Conservation (phyloP, 306 rosid genomes). For the Rosa rugosa region DNA sequence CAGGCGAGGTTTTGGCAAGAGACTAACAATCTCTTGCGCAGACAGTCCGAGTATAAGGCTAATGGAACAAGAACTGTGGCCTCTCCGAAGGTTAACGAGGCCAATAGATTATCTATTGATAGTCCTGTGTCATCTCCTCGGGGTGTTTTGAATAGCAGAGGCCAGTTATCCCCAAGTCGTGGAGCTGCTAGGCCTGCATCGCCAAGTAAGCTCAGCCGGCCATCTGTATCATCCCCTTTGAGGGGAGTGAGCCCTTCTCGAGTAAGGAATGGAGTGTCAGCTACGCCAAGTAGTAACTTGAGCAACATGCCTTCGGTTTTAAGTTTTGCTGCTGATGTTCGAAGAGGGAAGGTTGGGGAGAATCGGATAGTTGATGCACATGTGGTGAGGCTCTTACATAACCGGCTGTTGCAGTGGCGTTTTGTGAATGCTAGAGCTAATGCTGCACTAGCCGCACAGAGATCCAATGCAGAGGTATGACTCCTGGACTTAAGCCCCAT, state of each 20-base stretch:
- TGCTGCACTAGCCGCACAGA: constrained; percentile 59
- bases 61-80: constrained; percentile 38
- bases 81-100: constrained; percentile 43
- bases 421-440: constrained; percentile 76
- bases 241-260: constrained; percentile 80
- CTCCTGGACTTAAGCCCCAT: constrained; percentile 14
- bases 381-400: constrained; percentile 68
- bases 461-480: constrained; percentile 76
- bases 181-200: constrained; percentile 61
- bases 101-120: constrained; percentile 46
- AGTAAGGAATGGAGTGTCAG: constrained; percentile 43
- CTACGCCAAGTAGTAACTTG: constrained; percentile 36
- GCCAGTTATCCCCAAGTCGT: constrained; percentile 64
- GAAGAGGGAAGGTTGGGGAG: constrained; percentile 74
- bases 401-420: constrained; percentile 87
- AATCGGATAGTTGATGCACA: constrained; percentile 60
- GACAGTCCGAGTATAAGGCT: constrained; percentile 49
- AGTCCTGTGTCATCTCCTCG: constrained; percentile 60
- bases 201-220: constrained; percentile 51
- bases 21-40: constrained; percentile 46
- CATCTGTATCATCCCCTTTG: constrained; percentile 49
- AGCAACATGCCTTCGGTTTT: constrained; percentile 60
- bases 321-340: constrained; percentile 61
- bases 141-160: constrained; percentile 48
- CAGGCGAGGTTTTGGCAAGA: constrained; percentile 80